Evolutionary conservation across 768 basidiomycete species (phyloP).

Genomic region (Kwoniella dendrophila): DNA sequence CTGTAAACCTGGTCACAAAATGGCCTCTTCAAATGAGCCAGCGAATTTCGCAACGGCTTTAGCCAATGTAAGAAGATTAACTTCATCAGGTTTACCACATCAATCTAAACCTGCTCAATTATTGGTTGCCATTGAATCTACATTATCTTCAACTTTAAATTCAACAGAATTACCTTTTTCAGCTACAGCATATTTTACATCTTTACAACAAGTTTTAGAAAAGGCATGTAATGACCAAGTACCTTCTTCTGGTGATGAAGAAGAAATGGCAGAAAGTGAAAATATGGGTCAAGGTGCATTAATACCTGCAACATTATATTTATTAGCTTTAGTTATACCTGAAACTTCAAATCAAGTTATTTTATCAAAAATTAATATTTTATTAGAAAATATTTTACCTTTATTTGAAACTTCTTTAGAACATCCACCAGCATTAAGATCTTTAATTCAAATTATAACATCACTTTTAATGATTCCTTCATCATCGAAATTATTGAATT

Average conservation of each 20-base stretch:
- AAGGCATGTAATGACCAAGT: conserved; percentile 46
- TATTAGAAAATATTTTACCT: conserved; percentile 74
- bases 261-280: conserved; percentile 55
- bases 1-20: neutral
- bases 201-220: conserved; percentile 56
- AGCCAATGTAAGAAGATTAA: conserved; percentile 83
- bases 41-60: conserved; percentile 57
- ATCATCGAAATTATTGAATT: conserved; percentile 69
- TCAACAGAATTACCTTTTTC: conserved; percentile 58
- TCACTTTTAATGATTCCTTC: conserved; percentile 72
- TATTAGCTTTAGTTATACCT: conserved; percentile 74
- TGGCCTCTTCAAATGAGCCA: conserved; percentile 12
- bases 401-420: conserved; percentile 79
- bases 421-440: conserved; percentile 65
- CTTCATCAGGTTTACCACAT: conserved; percentile 74
- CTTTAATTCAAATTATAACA: conserved; percentile 77
- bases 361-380: conserved; percentile 69
- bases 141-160: conserved; percentile 45
- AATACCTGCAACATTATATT: conserved; percentile 80
- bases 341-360: conserved; percentile 80
- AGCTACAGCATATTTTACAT: conserved; percentile 95
- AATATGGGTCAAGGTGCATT: conserved; percentile 68
- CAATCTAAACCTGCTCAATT: conserved; percentile 88
- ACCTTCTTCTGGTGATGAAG: conserved; percentile 52
- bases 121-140: conserved; percentile 77